A percentile compares a stretch with the other conserved stretches of the same genome.
These are phyloP conservation scores for Parmelia sp. DNA, from an alignment of 495 filamentous ascomycete genomes.

Conservation along the genomic window DNA sequence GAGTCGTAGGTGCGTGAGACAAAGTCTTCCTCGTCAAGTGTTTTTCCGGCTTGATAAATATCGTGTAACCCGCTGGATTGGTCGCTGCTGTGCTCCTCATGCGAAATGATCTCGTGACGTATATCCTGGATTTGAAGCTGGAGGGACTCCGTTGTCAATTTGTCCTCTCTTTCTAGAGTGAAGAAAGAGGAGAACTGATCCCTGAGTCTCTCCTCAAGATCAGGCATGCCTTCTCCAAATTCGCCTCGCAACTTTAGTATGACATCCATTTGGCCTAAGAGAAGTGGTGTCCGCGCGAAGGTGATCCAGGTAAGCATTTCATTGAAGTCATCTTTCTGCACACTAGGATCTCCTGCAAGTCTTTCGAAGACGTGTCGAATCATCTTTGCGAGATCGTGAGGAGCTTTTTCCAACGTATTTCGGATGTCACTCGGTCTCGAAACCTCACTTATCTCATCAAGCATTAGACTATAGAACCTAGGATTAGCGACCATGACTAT, in stretches of 20 bases:
- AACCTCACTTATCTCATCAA: conserved; percentile 33
- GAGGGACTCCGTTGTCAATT: conserved; percentile 32
- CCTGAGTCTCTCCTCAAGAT: conserved; percentile 33
- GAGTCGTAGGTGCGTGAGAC: conserved; percentile 29
- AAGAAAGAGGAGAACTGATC: conserved; percentile 37
- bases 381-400: conserved; percentile 31
- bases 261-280: conserved; percentile 30
- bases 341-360: conserved; percentile 25
- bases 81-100: not conserved
- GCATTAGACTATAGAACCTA: conserved; percentile 24
- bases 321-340: conserved; percentile 33
- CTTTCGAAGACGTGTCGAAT: conserved; percentile 32
- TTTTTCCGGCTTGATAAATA: not conserved
- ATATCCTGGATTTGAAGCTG: not conserved
- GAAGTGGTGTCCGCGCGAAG: conserved; percentile 28
- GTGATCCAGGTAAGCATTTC: conserved; percentile 34
- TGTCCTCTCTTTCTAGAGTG: conserved; percentile 32
- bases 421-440: conserved; percentile 27
- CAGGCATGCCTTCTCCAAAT: conserved; percentile 32
- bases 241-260: conserved; percentile 28
- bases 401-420: conserved; percentile 29
- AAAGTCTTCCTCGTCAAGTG: conserved; percentile 20
- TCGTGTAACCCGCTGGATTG: not conserved
- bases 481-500: not conserved
- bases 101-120: not conserved